Base-by-base conservation (phyloP, 129 eudicot species). In the Calendula officinalis region DNA sequence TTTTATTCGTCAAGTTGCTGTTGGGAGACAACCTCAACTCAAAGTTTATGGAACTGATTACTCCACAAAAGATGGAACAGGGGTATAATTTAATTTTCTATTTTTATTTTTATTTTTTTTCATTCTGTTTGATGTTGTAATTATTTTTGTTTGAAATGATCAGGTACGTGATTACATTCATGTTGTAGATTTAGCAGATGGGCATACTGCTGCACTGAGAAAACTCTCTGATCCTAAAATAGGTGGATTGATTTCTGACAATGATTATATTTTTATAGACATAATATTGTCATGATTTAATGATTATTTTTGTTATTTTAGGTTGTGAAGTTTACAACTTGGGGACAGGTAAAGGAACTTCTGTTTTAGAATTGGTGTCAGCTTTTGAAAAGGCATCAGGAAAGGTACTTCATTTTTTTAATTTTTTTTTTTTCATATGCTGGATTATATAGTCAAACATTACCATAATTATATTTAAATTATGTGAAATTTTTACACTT, bases 151-250 rank as follows among this genome's bases (percentile, higher is more conserved):
- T 62, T 68, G 9, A 33, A 51, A 46, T 66, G 63, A 27, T 46
- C 69, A 90, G 95, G 95, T 90, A 3, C 89, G 97, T 10, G 97
- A 90, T 58, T 90, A 90, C 80, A 86, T 90, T 52, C 97, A 90
- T 22, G 30, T 22, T 22, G 30, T 22, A 22, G 30, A 22, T 22
- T 22, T 22, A 22, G 30, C 30, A 22, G 30, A 22, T 22, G 30
- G 30, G 30, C 30, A 22, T 22, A 22, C 30, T 22, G 30, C 30
- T 22, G 30, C 30, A 22, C 30, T 22, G 30, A 22, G 30, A 22
- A 22, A 22, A 22, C 30, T 22, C 30, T 22, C 30, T 60, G 79
- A 84, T 71, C 73, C 89, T 60, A 70, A 81, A 60, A 77, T 78
- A 54, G 95, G 97, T 90, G 48, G 6, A 22, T 22, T 22, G 30